These are phyloP conservation scores for Musa itinerans DNA, from an alignment of 176 grass and related monocot species.

Conservation along the genomic window DNA sequence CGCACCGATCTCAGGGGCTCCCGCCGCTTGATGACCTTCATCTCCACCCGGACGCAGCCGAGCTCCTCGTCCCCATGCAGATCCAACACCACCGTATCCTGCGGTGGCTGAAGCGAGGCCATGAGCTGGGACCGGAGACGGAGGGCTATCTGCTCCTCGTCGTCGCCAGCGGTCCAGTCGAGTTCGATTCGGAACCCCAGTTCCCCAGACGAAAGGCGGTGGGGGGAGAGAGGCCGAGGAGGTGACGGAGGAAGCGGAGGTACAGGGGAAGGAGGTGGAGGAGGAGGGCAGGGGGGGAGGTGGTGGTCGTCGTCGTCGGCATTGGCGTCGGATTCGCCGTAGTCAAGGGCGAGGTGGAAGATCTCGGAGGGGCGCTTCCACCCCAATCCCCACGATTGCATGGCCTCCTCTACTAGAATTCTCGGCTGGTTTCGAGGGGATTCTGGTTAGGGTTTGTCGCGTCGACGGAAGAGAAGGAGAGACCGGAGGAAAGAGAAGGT, in stretches of 20 bases:
- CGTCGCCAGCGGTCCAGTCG: slow-evolving; percentile 66
- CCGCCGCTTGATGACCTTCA: slow-evolving; percentile 60
- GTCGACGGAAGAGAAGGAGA: not conserved
- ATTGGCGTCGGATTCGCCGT: slow-evolving; percentile 49
- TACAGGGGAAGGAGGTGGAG: slow-evolving; percentile 16
- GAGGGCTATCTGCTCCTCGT: slow-evolving; percentile 81
- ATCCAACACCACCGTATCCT: slow-evolving; percentile 67
- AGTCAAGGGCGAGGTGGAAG: slow-evolving; percentile 95
- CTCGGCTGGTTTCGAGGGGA: too few relatives aligned
- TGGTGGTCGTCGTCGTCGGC: slow-evolving; percentile 5
- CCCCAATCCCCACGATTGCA: slow-evolving; percentile 86
- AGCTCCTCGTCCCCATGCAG: slow-evolving; percentile 29
- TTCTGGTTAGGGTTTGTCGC: not conserved
- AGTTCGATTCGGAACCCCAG: slow-evolving; percentile 79
- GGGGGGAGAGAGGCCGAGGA: not conserved
- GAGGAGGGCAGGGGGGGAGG: not conserved
- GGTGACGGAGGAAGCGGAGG: slow-evolving; percentile 21
- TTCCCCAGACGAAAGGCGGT: slow-evolving; percentile 16
- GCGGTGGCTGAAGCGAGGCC: slow-evolving; percentile 69
- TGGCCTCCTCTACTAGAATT: slow-evolving; percentile 21
- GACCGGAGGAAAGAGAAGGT: too few relatives aligned
- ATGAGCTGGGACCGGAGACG: slow-evolving; percentile 93
- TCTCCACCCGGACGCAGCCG: slow-evolving; percentile 39
- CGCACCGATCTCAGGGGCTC: slow-evolving; percentile 62
- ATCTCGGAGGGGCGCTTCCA: slow-evolving; percentile 97